A percentile compares a stretch with the other conserved stretches of the same genome.
Conservation (phyloP, 495 filamentous ascomycete species). For the Xylaria longipes region DNA sequence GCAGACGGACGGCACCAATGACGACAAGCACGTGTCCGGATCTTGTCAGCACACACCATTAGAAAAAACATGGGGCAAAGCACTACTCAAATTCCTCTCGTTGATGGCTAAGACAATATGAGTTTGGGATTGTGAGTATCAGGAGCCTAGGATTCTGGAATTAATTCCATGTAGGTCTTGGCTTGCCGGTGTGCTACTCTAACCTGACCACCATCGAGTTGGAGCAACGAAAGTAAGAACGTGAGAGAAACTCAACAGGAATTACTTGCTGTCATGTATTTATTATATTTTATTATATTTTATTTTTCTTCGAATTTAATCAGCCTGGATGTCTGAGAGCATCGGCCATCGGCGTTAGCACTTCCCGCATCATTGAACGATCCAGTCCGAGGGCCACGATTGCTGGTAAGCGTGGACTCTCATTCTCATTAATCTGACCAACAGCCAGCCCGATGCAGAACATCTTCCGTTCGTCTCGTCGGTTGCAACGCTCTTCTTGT, state of each 20-base stretch:
- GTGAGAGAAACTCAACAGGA: background rate
- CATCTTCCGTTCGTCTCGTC: background rate
- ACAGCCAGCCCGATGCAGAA: background rate
- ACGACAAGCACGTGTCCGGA: conserved; percentile 12
- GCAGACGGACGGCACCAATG: conserved; percentile 20
- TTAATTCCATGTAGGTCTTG: conserved; percentile 11
- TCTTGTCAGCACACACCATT: conserved; percentile 16
- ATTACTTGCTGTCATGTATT: background rate
- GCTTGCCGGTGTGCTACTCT: conserved; percentile 9
- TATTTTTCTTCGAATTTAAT: background rate
- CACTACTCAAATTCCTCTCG: background rate
- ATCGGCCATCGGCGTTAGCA: background rate
- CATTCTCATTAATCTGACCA: background rate
- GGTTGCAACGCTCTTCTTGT: background rate
- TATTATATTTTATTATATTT: conserved; percentile 6
- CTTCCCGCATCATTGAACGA: background rate
- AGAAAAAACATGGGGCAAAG: background rate
- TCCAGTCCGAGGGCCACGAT: background rate
- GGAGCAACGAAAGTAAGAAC: background rate
- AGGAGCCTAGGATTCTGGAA: background rate
- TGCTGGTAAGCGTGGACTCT: background rate
- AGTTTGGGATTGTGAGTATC: conserved; percentile 9
- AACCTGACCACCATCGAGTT: conserved; percentile 4
- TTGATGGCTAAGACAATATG: background rate
- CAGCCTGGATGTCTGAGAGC: no score